Evolutionary conservation across 1,284 basidiomycete genomes (phyloP), one percentile per base, ranked within the genome.

Genomic region (Ustilago crameri): DNA sequence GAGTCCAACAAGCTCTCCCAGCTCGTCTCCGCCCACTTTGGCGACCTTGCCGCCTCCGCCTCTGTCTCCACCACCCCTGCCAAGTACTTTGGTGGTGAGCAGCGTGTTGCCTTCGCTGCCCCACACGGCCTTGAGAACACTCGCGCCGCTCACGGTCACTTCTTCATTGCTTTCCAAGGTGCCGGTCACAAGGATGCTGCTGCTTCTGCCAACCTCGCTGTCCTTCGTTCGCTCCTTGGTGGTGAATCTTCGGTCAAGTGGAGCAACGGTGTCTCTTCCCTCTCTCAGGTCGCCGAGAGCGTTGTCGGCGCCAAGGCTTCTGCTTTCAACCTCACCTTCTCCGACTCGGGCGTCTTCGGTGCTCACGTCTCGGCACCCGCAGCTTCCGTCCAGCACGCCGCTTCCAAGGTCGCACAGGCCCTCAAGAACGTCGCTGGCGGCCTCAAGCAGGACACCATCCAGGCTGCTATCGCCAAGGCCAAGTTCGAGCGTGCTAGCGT

Each of bases 11-110:
- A 73, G 59, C 74, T 82, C 23, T 53, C 61, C 47, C 56, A 62
- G 55, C 74, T 83, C 44, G 77, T 81, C 22, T 57, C 50, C 14
- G 63, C 68, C 35, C 51, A 70, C 61, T 82, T 83, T 56, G 63
- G 52, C 35, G 54, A 54, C 26, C 65, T 82, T n/a, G 48, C 69
- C 23, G 51, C 68, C 32, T 52, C 47, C 44, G 54, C 65, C 20
- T 59, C 68, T 23, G 41, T 78, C 47, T 45, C 50, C 22, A 50
- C 52, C 43, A 50, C 74, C 22, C 45, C 70, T n/a, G 58, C 75
- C 49, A 78, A 79, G 64, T 83, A 83, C 80, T 79, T 75, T 67
- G 81, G 81, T 46, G 81, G 81, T 51, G 81, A 82, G 51, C 72
- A 68, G 63, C 78, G 81, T 17, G 69, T 79, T 5, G 68, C 75